A percentile compares a stretch with the other conserved stretches of the same genome.
Conservation (phyloP, 768 basidiomycete species). For the Termitomyces sp. region DNA sequence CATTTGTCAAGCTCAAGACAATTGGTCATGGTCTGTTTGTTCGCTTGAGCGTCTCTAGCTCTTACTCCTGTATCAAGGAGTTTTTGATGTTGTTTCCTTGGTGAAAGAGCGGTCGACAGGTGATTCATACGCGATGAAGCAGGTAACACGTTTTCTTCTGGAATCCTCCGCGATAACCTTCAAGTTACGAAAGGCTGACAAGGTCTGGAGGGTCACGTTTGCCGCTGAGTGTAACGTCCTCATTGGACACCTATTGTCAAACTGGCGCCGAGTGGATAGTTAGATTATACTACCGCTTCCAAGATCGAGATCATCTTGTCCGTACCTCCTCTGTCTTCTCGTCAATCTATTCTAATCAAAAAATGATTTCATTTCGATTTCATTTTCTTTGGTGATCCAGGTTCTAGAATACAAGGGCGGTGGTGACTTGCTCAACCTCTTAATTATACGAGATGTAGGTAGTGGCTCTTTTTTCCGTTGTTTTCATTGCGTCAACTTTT, state of each 20-base stretch:
- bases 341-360: not conserved
- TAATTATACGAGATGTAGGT: constrained; percentile 80
- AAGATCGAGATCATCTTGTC: constrained; percentile 92
- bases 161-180: constrained; percentile 16
- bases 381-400: constrained; percentile 42
- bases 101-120: constrained; percentile 79
- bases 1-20: constrained; percentile 86
- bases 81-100: constrained; percentile 90
- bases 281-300: constrained; percentile 87
- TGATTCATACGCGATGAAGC: constrained; percentile 92
- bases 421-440: constrained; percentile 91
- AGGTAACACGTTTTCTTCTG: constrained; percentile 42
- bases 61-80: constrained; percentile 6
- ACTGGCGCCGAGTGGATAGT: constrained; percentile 91
- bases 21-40: constrained; percentile 78
- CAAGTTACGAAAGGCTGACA: constrained; percentile 85
- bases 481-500: constrained; percentile 12
- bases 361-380: constrained; percentile 49
- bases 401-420: constrained; percentile 95
- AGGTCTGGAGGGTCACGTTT: constrained; percentile 95
- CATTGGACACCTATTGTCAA: constrained; percentile 78
- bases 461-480: constrained; percentile 3
- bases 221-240: constrained; percentile 93
- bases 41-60: constrained; percentile 10
- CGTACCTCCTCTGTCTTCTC: constrained; percentile 38